Percentiles rank a stretch among this genome's conserved stretches.
Conservation (phyloP, 768 basidiomycete species). For the Pulveroboletus frians region DNA sequence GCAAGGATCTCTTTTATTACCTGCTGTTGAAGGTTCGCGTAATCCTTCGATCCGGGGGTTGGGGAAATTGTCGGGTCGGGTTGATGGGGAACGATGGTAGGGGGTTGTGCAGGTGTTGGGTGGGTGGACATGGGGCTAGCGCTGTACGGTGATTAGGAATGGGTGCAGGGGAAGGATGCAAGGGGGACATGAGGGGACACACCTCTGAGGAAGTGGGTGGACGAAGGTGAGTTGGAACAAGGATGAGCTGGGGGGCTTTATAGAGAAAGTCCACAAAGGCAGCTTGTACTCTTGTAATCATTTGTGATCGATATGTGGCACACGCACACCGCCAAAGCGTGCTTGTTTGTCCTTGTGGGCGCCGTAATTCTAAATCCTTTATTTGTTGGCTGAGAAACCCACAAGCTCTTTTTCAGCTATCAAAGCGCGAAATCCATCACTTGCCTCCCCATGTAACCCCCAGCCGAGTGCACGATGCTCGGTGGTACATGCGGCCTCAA, state of each 20-base stretch:
- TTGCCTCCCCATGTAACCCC: neutral
- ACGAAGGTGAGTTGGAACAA: neutral
- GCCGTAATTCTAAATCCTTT: slow-evolving; percentile 25
- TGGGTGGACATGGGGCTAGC: slow-evolving; percentile 13
- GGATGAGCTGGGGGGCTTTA: slow-evolving; percentile 20
- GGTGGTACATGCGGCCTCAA: neutral
- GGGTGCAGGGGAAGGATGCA: neutral
- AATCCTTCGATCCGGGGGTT: slow-evolving; percentile 16
- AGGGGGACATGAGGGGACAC: neutral
- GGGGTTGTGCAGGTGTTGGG: slow-evolving; percentile 7
- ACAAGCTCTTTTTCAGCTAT: slow-evolving; percentile 4
- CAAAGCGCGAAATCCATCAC: slow-evolving; percentile 1
- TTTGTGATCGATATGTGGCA: slow-evolving; percentile 30
- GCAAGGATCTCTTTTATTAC: slow-evolving; percentile 18
- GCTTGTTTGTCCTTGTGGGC: slow-evolving; percentile 46
- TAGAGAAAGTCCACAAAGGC: slow-evolving; percentile 25
- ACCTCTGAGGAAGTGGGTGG: slow-evolving; percentile 3
- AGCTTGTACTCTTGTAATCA: slow-evolving; percentile 22
- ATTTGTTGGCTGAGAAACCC: slow-evolving; percentile 29
- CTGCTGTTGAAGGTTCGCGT: slow-evolving; percentile 14
- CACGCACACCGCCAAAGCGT: slow-evolving; percentile 28
- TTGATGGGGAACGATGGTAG: slow-evolving; percentile 2
- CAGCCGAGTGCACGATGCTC: neutral
- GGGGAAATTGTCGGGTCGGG: slow-evolving; percentile 6
- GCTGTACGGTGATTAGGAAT: slow-evolving; percentile 2